Evolutionary conservation across 2,329 filamentous ascomycete species (phyloP).

Genomic region (Blastomyces silverae): DNA sequence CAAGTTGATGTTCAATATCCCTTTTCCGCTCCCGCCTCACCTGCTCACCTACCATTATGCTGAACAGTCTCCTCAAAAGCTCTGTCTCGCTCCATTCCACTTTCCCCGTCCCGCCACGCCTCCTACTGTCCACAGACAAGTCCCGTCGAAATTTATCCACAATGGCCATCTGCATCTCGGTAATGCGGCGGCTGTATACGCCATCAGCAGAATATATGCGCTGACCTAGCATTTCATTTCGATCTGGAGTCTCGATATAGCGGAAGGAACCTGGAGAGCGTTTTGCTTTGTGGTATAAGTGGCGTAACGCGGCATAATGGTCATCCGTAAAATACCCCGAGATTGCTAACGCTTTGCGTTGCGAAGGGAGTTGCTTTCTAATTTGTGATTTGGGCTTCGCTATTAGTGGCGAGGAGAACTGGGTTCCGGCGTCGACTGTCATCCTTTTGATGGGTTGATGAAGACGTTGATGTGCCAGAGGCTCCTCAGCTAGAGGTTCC

Average conservation of each 20-base stretch:
- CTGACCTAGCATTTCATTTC: constrained; percentile 37
- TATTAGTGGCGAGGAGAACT: constrained; percentile 8
- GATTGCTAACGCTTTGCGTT: constrained; percentile 27
- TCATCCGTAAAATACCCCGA: constrained; percentile 40
- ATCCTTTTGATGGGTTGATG: not conserved
- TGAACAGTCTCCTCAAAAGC: constrained; percentile 40
- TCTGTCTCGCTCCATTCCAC: constrained; percentile 43
- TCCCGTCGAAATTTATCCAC: constrained; percentile 38
- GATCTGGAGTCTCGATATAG: constrained; percentile 32
- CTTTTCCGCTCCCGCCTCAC: constrained; percentile 37
- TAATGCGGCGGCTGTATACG: constrained; percentile 36
- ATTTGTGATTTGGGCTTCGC: not conserved
- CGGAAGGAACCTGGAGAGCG: constrained; percentile 34
- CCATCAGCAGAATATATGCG: constrained; percentile 41
- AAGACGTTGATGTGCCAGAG: not conserved
- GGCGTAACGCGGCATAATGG: constrained; percentile 37
- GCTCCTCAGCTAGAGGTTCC: not conserved
- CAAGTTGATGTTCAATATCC: constrained; percentile 7
- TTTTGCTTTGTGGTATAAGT: constrained; percentile 37
- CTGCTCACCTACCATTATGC: constrained; percentile 44
- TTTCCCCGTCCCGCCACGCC: constrained; percentile 33
- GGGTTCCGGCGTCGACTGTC: constrained; percentile 5
- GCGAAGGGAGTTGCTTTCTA: constrained; percentile 3
- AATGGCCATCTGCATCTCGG: constrained; percentile 39
- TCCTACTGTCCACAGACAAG: constrained; percentile 31